Percentiles rank a stretch among this genome's conserved stretches.
phyloP scores from a whole-genome alignment of 371 early-diverging fungal species.

The Smittium mucronatum region DNA sequence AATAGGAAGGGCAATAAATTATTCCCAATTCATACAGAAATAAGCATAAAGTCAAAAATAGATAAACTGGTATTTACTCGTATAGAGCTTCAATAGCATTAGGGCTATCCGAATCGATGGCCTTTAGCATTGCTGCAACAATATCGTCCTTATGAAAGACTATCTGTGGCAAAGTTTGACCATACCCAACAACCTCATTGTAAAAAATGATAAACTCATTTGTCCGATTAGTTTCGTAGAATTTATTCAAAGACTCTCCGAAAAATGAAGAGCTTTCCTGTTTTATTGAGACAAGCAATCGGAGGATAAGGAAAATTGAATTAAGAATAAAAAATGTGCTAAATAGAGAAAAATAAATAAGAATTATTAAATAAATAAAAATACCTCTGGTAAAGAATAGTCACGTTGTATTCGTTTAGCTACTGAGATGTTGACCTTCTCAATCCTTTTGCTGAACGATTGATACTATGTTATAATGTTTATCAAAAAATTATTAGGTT shows the following conservation, averaged over 20 bases:
- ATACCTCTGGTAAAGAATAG: constrained; percentile 42
- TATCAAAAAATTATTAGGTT: no score
- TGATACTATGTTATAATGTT: no score
- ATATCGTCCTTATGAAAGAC: constrained; percentile 77
- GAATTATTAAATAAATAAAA: not conserved
- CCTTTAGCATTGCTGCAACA: constrained; percentile 45
- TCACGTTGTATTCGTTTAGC: constrained; percentile 40
- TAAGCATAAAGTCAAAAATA: no score
- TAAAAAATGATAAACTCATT: constrained; percentile 56
- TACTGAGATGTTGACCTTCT: constrained; percentile 64
- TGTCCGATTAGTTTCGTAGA: constrained; percentile 81
- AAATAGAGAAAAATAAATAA: not conserved
- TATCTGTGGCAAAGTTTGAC: constrained; percentile 67
- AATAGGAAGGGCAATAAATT: no score
- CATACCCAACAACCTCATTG: constrained; percentile 44
- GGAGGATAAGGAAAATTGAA: no score
- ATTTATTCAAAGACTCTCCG: constrained; percentile 54
- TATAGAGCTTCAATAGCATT: constrained; percentile 61
- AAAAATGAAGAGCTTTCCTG: constrained; percentile 64
- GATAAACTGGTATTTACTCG: no score
- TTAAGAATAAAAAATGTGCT: not conserved
- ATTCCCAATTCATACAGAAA: no score
- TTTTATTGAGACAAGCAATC: no score
- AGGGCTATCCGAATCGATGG: constrained; percentile 37
- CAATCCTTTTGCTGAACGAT: constrained; percentile 66